Evolutionary conservation across 371 early-diverging fungal species (phyloP).

Genomic region (Apophysomyces elegans): DNA sequence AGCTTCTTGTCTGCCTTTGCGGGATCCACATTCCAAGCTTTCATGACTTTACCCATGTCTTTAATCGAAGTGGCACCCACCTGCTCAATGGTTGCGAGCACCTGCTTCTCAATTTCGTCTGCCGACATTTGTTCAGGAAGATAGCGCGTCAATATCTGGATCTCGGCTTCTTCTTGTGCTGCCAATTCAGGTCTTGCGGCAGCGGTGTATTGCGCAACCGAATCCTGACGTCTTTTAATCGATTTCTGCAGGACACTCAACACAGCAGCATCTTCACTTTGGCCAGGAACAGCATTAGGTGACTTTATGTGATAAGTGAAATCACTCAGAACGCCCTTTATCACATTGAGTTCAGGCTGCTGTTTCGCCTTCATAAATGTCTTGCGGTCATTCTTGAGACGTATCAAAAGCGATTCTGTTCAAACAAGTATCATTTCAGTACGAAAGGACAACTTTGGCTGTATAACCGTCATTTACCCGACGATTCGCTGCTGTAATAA

Average conservation of each 20-base stretch:
- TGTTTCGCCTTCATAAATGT: slow-evolving; percentile 75
- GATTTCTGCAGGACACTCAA: slow-evolving; percentile 67
- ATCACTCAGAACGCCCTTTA: slow-evolving; percentile 75
- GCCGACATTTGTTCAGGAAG: slow-evolving; percentile 72
- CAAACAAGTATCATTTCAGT: neutral
- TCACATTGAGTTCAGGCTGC: slow-evolving; percentile 66
- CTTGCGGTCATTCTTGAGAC: slow-evolving; percentile 72
- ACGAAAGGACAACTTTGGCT: too few relatives aligned
- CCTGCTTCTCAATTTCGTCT: slow-evolving; percentile 66
- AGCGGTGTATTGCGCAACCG: slow-evolving; percentile 59
- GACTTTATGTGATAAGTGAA: slow-evolving; percentile 76
- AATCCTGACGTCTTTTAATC: slow-evolving; percentile 76
- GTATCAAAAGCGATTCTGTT: slow-evolving; percentile 29
- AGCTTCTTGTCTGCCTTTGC: slow-evolving; percentile 67
- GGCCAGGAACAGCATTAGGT: slow-evolving; percentile 41
- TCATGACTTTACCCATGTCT: slow-evolving; percentile 81
- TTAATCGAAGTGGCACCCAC: slow-evolving; percentile 61
- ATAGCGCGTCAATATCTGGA: slow-evolving; percentile 66
- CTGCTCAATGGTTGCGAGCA: slow-evolving; percentile 52
- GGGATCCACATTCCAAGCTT: slow-evolving; percentile 65
- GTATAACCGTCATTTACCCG: too few relatives aligned
- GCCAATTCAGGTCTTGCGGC: slow-evolving; percentile 75
- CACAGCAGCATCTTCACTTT: slow-evolving; percentile 51
- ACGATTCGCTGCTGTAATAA: neutral
- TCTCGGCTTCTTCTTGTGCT: slow-evolving; percentile 61